A percentile compares a stretch with the other conserved stretches of the same genome.
Conservation (phyloP, 179 eudicot genomes). For the Spergularia azorica region DNA sequence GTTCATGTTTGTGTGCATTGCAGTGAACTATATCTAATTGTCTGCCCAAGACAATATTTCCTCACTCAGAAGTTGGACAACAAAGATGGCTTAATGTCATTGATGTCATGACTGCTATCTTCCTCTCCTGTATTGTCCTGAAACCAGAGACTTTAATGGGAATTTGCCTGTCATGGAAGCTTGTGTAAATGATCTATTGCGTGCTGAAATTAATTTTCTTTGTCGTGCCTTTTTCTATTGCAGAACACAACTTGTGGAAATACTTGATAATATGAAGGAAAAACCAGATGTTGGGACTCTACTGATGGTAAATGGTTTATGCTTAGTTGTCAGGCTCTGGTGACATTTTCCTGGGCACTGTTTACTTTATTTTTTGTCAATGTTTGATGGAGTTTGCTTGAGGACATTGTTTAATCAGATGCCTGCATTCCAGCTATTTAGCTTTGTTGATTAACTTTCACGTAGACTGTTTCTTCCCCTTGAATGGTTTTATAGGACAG, state of each 20-base stretch:
- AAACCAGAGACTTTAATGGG: not conserved
- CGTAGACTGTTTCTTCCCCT: not conserved
- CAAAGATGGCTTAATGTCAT: not conserved
- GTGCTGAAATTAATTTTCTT: not conserved
- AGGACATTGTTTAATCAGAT: not conserved
- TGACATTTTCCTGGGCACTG: not conserved
- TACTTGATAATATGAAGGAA: slow-evolving; percentile 83
- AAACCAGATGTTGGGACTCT: slow-evolving; percentile 94
- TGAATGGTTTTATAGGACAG: not conserved
- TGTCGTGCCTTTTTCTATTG: slow-evolving; percentile 13
- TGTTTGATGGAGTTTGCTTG: slow-evolving; percentile 9
- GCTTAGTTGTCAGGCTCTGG: not conserved
- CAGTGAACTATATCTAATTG: not conserved
- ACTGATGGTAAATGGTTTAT: slow-evolving; percentile 53
- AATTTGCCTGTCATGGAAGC: not conserved
- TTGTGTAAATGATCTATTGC: not conserved
- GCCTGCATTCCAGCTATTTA: not conserved
- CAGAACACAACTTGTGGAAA: slow-evolving; percentile 88
- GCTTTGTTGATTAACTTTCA: not conserved
- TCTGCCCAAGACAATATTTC: not conserved
- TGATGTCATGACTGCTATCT: not conserved
- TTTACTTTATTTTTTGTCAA: slow-evolving; percentile 2
- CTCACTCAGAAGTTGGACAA: not conserved
- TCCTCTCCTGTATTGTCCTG: not conserved
- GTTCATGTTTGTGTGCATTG: slow-evolving; percentile 1